A percentile compares a stretch with the other conserved stretches of the same genome.
Conservation (phyloP, 225 moss, liverwort and hornwort species). For the Rhytidiadelphus loreus region DNA sequence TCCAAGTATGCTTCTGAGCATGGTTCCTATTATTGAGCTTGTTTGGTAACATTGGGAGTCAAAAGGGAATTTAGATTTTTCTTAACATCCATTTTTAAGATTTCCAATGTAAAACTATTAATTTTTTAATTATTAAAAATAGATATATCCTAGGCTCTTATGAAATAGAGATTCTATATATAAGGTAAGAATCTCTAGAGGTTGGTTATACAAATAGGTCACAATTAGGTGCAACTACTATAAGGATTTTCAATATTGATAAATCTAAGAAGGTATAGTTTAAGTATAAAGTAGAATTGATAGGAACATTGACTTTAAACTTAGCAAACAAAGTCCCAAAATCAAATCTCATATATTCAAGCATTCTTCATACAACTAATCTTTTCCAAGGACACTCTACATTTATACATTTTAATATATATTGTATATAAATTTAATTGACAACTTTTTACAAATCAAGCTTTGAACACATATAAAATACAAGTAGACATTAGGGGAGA, state of each 20-base stretch:
- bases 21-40: background rate
- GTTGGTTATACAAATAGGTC: no score
- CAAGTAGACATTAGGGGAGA: no score
- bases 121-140: background rate
- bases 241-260: background rate
- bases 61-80: background rate
- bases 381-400: background rate
- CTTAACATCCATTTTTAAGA: background rate
- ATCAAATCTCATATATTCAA: background rate
- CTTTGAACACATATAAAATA: background rate
- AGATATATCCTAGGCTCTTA: background rate
- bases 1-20: background rate
- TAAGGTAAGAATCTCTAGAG: background rate
- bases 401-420: background rate
- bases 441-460: background rate
- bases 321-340: background rate
- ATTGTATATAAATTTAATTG: background rate
- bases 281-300: background rate
- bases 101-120: background rate
- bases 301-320: background rate
- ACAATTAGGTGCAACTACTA: no score
- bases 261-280: background rate
- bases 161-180: background rate
- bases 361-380: background rate
- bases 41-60: background rate